These are phyloP conservation scores for Venturia asperata DNA, from an alignment of 2,329 filamentous ascomycete genomes.

Conservation along the genomic window DNA sequence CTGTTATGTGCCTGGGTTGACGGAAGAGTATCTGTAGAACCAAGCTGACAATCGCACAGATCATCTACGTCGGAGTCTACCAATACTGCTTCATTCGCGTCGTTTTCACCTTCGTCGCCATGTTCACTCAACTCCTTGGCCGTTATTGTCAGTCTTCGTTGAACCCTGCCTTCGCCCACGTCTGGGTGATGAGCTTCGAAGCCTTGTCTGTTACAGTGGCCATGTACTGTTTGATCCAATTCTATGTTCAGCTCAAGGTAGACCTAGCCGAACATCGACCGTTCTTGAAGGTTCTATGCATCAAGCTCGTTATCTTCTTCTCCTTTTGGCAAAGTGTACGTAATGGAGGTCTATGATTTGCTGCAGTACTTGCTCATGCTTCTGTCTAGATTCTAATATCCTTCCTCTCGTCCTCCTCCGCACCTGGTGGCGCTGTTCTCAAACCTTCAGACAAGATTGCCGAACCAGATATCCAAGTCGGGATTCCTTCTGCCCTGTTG, in stretches of 20 bases:
- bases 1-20: not conserved
- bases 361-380: not conserved
- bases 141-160: conserved; percentile 74
- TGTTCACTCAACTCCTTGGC: conserved; percentile 61
- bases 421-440: conserved; percentile 49
- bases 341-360: not conserved
- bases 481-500: conserved; percentile 68
- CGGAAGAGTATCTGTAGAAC: not conserved
- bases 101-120: conserved; percentile 69
- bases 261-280: conserved; percentile 63
- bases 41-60: conserved; percentile 32
- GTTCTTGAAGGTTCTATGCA: conserved; percentile 74
- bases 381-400: conserved; percentile 48
- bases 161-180: conserved; percentile 69
- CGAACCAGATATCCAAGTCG: conserved; percentile 71
- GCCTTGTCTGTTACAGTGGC: conserved; percentile 67
- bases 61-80: conserved; percentile 74
- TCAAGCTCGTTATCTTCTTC: conserved; percentile 87
- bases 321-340: conserved; percentile 72
- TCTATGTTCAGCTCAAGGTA: conserved; percentile 68
- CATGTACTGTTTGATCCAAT: conserved; percentile 85
- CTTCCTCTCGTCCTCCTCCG: conserved; percentile 49
- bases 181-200: conserved; percentile 74
- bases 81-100: conserved; percentile 81
- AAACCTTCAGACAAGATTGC: conserved; percentile 55